A percentile compares a stretch with the other conserved stretches of the same genome.
phyloP scores from a whole-genome alignment of 2,329 filamentous ascomycete genomes.

The Leptographium radiaticola region DNA sequence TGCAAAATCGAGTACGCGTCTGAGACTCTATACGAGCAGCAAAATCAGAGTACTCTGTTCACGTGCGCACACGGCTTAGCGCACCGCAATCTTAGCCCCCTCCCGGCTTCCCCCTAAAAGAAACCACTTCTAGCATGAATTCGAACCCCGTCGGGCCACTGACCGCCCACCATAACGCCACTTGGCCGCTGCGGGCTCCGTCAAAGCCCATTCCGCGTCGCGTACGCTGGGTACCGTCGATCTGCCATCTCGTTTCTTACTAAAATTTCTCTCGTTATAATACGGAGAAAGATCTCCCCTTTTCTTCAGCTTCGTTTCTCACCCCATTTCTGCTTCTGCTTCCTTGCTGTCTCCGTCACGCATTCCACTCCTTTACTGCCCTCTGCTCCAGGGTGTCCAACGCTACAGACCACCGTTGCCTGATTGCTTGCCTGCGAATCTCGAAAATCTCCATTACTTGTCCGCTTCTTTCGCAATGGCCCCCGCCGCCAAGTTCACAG shows the following conservation, averaged over 20 bases:
- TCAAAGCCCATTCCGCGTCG: background rate
- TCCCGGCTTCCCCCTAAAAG: background rate
- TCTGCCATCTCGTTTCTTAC: background rate
- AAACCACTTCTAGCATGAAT: background rate
- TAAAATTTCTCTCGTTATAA: background rate
- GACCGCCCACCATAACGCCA: slow-evolving; percentile 3
- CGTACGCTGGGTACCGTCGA: background rate
- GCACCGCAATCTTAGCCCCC: background rate
- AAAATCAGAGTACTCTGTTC: background rate
- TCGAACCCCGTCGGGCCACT: background rate
- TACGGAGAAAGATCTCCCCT: background rate
- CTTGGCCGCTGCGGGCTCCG: background rate
- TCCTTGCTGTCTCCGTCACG: background rate
- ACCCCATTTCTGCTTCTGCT: background rate
- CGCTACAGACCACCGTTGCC: too few relatives aligned
- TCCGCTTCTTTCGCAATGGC: slow-evolving; percentile 46
- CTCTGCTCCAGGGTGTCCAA: background rate
- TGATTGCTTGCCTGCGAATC: background rate
- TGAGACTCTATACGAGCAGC: background rate
- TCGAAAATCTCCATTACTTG: background rate
- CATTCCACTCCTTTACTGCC: background rate
- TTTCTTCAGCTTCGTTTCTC: background rate
- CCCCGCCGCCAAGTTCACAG: slow-evolving; percentile 69
- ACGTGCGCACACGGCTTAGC: background rate
- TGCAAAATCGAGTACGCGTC: background rate